phyloP scores from a whole-genome alignment of 2,329 filamentous ascomycete genomes.

The Cryphonectria parasitica region DNA sequence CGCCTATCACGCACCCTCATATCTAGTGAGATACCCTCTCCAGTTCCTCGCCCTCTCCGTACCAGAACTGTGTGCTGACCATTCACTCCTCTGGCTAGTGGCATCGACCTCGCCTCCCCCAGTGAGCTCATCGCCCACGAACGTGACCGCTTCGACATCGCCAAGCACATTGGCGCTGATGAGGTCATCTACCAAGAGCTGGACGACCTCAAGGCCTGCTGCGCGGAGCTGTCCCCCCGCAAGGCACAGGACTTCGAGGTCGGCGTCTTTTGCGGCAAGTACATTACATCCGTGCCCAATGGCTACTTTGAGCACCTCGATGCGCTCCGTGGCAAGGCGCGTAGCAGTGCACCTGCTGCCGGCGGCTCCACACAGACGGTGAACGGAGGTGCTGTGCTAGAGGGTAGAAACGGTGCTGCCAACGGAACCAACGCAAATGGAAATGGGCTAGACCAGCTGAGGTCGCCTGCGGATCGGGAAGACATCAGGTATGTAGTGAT shows the following conservation, averaged over 20 bases:
- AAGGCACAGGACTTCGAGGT: slow-evolving; percentile 73
- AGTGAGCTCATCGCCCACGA: slow-evolving; percentile 47
- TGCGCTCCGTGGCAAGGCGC: slow-evolving; percentile 69
- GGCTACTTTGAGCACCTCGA: slow-evolving; percentile 85
- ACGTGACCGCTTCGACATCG: slow-evolving; percentile 46
- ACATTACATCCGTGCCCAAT: slow-evolving; percentile 77
- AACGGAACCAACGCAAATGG: background rate
- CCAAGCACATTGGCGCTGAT: slow-evolving; percentile 48
- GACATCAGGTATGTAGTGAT: slow-evolving; percentile 15
- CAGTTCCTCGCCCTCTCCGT: background rate
- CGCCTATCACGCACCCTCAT: slow-evolving; percentile 82
- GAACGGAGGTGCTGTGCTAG: background rate
- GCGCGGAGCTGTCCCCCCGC: slow-evolving; percentile 69
- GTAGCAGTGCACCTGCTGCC: slow-evolving; percentile 47
- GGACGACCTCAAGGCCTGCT: slow-evolving; percentile 78
- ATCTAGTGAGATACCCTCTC: slow-evolving; percentile 66
- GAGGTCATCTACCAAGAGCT: slow-evolving; percentile 65
- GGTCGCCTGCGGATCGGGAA: slow-evolving; percentile 10
- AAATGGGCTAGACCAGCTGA: background rate
- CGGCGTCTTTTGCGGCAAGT: slow-evolving; percentile 88
- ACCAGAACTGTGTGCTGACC: background rate
- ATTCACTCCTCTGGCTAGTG: background rate
- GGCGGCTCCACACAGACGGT: slow-evolving; percentile 1
- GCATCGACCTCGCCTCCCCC: slow-evolving; percentile 25
- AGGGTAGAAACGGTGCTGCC: background rate